phyloP scores from a whole-genome alignment of 352 stramenopile genomes.

The Globisporangium uncinulatum region DNA sequence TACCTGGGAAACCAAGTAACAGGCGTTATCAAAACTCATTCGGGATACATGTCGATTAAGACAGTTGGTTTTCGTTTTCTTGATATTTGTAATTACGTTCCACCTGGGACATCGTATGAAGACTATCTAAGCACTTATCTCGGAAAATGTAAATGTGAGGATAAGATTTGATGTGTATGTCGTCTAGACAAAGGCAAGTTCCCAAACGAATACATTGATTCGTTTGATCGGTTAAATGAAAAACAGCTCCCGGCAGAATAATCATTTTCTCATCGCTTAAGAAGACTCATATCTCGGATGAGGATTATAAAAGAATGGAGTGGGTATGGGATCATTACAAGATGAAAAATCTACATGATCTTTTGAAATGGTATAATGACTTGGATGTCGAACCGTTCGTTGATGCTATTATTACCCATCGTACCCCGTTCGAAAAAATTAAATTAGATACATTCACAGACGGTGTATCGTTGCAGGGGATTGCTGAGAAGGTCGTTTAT shows the following conservation, averaged over 20 bases:
- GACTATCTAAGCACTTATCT: not conserved
- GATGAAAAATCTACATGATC: not conserved
- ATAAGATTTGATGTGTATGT: not conserved
- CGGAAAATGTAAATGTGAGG: not conserved
- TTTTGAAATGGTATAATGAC: not conserved
- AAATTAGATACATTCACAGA: too few relatives aligned
- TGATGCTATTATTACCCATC: not conserved
- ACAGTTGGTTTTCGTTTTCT: not conserved
- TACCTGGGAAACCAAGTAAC: too few relatives aligned
- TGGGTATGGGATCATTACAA: not conserved
- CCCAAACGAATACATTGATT: not conserved
- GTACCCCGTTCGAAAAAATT: not conserved
- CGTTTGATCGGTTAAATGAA: not conserved
- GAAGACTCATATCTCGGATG: not conserved
- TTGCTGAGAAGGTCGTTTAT: too few relatives aligned
- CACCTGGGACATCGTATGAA: too few relatives aligned
- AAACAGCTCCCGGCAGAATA: too few relatives aligned
- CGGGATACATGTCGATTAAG: not conserved
- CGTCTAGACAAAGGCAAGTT: not conserved
- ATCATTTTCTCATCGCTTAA: not conserved
- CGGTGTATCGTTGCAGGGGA: too few relatives aligned
- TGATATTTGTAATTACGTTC: not conserved
- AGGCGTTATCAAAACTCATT: not conserved
- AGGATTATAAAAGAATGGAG: not conserved
- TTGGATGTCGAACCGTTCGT: not conserved